Evolutionary conservation across 2,329 filamentous ascomycete species (phyloP), one percentile per base, ranked within the genome.

Genomic region (Diplodia intermedia): DNA sequence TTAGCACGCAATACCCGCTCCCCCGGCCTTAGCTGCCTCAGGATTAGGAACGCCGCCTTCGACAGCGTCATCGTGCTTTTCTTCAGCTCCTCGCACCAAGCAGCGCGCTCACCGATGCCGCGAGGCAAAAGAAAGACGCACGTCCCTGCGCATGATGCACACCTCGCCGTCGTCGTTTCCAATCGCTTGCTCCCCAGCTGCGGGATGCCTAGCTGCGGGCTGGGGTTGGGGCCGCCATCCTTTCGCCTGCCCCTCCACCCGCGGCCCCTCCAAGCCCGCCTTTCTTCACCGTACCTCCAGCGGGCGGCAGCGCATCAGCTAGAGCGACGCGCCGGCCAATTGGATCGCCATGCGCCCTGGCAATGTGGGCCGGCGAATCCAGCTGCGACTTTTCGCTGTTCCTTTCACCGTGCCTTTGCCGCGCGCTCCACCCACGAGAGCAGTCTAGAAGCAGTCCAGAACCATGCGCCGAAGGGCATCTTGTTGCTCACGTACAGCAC

Each of bases 1-100:
- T 63, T 50, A 33, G 43, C 60, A 50, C 57, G 57, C 57, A 61
- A 61, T 63, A 63, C 60, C 60, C 60, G 60, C 60, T 63, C 60
- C 60, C 60, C 60, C 60, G 60, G 60, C 47, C 29, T 47, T 47
- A 63, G 60, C 60, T 63, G 47, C 18, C 60, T 63, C 60, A 63
- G 60, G 60, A 52, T 38, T 63, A 63, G 60, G 60, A 52, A 50
- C 31, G 36, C 20, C 60, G 38, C 36, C 52, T 31, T 54, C 18
- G 54, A 20, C 60, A 52, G 52, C 60, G 60, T 52, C 60, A 63
- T 63, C 47, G 31, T 38, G n/a, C 38, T 50, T 61, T 61, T 52
- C 47, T 63, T 63, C 60, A 52, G 60, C 47, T 50, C 43, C 18
- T 12, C 26, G 36, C 54, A 38, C 31, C 31, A 20, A 33, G 50